Base-by-base conservation (phyloP, 805 yeast genomes). In the Ogataea pini region DNA sequence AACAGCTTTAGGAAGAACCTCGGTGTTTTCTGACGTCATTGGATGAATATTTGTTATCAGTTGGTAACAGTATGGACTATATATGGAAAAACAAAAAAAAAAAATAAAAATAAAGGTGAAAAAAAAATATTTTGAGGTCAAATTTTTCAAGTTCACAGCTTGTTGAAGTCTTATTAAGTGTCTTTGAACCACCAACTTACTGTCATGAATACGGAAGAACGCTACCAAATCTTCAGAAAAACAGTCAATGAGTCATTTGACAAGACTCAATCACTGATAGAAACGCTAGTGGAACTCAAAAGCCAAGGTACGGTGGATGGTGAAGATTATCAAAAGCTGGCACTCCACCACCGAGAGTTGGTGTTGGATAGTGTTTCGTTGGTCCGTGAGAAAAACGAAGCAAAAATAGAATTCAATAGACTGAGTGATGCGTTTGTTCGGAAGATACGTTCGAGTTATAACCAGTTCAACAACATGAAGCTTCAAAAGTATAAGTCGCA, bases 1-100 rank as follows among this genome's bases (percentile, higher is more conserved):
- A 9, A 85, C 82, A 1, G 79, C 82, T 46, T 71, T 70, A 1
- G 83, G 83, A 39, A 39, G 39, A 13, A 19, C 14, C 14, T 36
- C 17, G n/a, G 27, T 18, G 13, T 13, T n/a, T 16, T 37, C 20
- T 7, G 31, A 32, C 36, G 16, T 32, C 3, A n/a, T 14, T 4
- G 36, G 17, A n/a, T 14, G 27, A 24, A 9, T 24, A 4, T 28
- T 28, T 28, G 31, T 28, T 28, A 28, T 28, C 31, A 12, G n/a
- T n/a, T n/a, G n/a, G n/a, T n/a, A n/a, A n/a, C n/a, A n/a, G n/a
- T n/a, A n/a, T n/a, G n/a, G n/a, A n/a, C n/a, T n/a, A n/a, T n/a
- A n/a, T n/a, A n/a, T n/a, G n/a, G n/a, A n/a, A n/a, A n/a, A n/a
- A n/a, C n/a, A n/a, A n/a, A n/a, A n/a, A n/a, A n/a, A n/a, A n/a